Evolutionary conservation across 352 stramenopile genomes (phyloP), one percentile per base, ranked within the genome.

Genomic region (Pythium vanterpoolii): DNA sequence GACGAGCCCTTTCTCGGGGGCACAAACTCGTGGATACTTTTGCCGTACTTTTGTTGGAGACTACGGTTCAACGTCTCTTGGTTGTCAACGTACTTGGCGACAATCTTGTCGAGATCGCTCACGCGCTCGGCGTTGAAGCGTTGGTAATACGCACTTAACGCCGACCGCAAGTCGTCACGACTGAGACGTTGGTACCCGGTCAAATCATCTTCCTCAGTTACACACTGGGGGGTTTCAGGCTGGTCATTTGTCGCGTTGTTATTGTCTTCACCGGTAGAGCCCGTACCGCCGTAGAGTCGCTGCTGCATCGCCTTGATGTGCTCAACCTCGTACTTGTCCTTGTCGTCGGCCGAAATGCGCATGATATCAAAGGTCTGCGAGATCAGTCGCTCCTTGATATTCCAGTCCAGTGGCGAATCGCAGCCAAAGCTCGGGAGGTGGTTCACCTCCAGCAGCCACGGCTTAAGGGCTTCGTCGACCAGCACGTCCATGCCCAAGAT

Each of bases 381-480:
- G 40, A 98, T 97, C 3, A 98, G 79, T 16, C 89, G 82, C 57
- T 93, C 86, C 68, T 99, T 99, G 67, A 99, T 95, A 54, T 93
- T 86, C 78, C 83, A 88, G 71, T 99, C 97, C 11, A 99, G 64
- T 13, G 86, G 83, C 27, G 90, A 97, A 61, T 99, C 97, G 46
- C 93, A 98, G 3, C 86, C 92, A 74, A 98, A 98, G 60, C 88
- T 94, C 47, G 96, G 93, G 9, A 99, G 52, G 64, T 98, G 94
- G 67, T 99, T 99, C 27, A 99, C 96, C 61, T 99, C 97, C 10
- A 99, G 94, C 18, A 99, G 72, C 84, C 90, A 98, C 6, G 96
- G 95, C 57, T 97, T 98, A 0, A 99, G 75, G 19, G 86, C 73
- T 38, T 94, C 80, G 62, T 99, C 96, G 6, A 99, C 77, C 43